A percentile compares a stretch with the other conserved stretches of the same genome.
Evolutionary conservation across 148 eudicot species (phyloP).

Genomic region (Amaranthus cruentus): DNA sequence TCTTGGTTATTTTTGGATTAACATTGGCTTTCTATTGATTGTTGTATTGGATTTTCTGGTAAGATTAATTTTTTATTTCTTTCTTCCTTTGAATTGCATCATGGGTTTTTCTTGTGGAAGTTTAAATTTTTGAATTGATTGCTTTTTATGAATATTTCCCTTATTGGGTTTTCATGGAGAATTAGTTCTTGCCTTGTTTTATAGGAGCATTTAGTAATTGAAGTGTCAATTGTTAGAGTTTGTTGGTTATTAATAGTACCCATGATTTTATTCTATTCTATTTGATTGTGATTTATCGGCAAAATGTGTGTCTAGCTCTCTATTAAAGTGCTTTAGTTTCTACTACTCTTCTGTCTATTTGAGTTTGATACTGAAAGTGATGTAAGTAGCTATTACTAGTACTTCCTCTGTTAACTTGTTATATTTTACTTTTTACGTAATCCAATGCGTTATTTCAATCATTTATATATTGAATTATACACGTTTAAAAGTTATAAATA

Average conservation of each 20-base stretch:
- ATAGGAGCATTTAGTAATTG: background rate
- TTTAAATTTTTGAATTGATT: no score
- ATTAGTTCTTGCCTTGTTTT: background rate
- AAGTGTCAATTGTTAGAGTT: background rate
- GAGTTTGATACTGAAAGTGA: background rate
- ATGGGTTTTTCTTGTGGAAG: background rate
- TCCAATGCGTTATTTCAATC: no score
- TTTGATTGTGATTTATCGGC: background rate
- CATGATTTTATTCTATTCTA: background rate
- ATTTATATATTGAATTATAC: no score
- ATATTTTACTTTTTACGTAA: no score
- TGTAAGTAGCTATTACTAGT: no score
- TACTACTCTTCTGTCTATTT: no score
- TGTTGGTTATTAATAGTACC: background rate
- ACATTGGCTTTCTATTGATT: conserved; percentile 15
- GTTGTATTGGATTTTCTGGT: conserved; percentile 19
- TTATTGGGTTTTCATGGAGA: background rate
- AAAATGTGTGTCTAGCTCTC: background rate
- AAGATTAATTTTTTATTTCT: background rate
- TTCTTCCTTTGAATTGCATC: background rate
- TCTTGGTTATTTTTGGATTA: background rate
- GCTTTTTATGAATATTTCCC: no score
- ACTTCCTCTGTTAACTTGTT: no score
- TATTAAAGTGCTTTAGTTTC: background rate
- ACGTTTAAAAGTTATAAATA: no score